Base-by-base conservation (phyloP, 1,139 yeast genomes). In the Debaryomyces psychrophilus region DNA sequence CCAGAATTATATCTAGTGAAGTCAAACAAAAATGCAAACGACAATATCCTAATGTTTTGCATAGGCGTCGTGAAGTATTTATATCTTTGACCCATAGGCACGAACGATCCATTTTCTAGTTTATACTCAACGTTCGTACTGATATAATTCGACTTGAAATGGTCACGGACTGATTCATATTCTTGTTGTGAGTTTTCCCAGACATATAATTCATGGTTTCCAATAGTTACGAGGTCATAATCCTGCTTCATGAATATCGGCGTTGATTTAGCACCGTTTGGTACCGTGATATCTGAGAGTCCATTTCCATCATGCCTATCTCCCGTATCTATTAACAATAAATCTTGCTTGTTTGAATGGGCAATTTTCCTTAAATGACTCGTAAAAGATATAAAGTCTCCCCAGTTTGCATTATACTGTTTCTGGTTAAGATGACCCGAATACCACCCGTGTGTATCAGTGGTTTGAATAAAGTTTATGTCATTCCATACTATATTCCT, bases 301-400 rank as follows among this genome's bases (percentile, higher is more conserved):
- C 98, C 99, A 60, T 90, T 90, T 1, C 99, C 99, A 64, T 93
- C 98, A 56, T 89, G 96, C 50, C 90, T 82, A 65, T 93, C 99
- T 7, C 99, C 99, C 1, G 95, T 82, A 61, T 93, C 99, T 1
- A 93, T 77, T 1, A 90, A 57, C 6, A 93, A 56, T 26, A 93
- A 61, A 59, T 93, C 98, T 29, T 73, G 80, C 2, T 76, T 75
- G 3, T 67, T 56, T 0, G 58, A 58, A 28, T 71, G 72, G 0
- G 90, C 82, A 20, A 67, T 60, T 0, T 58, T 58, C 36, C 71
- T 67, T 61, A 89, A 63, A 45, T 79, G 81, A 11, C 64, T 55
- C 1, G 82, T 68, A 58, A 93, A 90, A 0, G 95, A 84, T 2
- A 87, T 62, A 53, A 87, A 89, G 59, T 93, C 96, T 8, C 98